These are phyloP conservation scores for Penicillium sp. DNA, from an alignment of 2,329 filamentous ascomycete genomes.

Conservation along the genomic window DNA sequence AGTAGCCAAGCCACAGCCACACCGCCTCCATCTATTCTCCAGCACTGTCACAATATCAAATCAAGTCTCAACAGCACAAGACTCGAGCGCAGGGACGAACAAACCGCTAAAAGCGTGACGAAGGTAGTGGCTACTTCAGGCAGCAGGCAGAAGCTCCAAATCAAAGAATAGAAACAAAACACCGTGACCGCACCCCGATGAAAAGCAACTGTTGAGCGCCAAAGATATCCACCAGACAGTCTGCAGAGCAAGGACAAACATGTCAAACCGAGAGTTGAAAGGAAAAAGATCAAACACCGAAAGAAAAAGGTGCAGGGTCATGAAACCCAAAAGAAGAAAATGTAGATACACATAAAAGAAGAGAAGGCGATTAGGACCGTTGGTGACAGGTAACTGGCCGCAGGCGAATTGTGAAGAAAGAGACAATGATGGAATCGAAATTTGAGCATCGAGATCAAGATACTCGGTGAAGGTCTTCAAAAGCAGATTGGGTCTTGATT, in stretches of 20 bases:
- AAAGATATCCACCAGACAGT: not conserved
- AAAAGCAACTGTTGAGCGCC: conserved; percentile 9
- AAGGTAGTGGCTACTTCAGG: not conserved
- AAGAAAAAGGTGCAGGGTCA: not conserved
- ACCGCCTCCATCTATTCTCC: not conserved
- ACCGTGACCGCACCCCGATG: conserved; percentile 3
- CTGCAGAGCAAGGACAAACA: not conserved
- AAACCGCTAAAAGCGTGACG: not conserved
- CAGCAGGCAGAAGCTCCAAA: not conserved
- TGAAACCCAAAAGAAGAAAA: conserved; percentile 2
- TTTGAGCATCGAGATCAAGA: not conserved
- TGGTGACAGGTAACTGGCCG: not conserved
- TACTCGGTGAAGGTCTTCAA: not conserved
- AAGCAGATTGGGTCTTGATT: conserved; percentile 1
- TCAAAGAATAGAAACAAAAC: not conserved
- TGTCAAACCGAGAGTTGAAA: conserved; percentile 1
- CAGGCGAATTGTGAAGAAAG: not conserved
- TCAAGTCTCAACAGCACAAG: not conserved
- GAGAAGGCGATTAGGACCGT: conserved; percentile 1
- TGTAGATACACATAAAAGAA: conserved; percentile 17
- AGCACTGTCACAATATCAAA: not conserved
- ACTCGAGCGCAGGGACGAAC: not conserved
- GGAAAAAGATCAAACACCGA: conserved; percentile 4
- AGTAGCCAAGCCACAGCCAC: not conserved
- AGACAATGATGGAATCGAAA: conserved; percentile 2